Conservation (phyloP, 805 yeast genomes). For the Candida peoriensis region DNA sequence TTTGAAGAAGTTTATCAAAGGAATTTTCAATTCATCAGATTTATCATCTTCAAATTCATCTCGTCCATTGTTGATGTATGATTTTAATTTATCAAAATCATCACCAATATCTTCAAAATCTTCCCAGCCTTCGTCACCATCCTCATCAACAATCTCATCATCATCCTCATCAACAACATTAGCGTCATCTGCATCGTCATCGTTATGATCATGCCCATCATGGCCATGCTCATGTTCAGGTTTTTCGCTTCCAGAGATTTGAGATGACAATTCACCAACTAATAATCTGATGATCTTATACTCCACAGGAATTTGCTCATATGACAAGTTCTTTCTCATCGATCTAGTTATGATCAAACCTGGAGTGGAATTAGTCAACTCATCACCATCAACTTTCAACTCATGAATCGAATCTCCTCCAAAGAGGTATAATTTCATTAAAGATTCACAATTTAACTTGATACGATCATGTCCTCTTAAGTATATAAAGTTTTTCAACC, state of each 20-base stretch:
- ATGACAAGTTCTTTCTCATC: slow-evolving; percentile 59
- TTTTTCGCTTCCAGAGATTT: slow-evolving; percentile 26
- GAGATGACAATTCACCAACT: slow-evolving; percentile 63
- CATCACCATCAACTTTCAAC: slow-evolving; percentile 72
- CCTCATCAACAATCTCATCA: slow-evolving; percentile 66
- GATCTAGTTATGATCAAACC: slow-evolving; percentile 82
- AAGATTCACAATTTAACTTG: slow-evolving; percentile 58
- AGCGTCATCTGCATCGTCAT: slow-evolving; percentile 54
- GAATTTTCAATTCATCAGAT: slow-evolving; percentile 27
- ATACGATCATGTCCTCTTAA: slow-evolving; percentile 72
- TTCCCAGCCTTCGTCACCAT: slow-evolving; percentile 67
- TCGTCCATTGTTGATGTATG: slow-evolving; percentile 48
- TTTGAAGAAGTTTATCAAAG: slow-evolving; percentile 47
- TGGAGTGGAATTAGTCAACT: slow-evolving; percentile 48
- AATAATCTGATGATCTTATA: slow-evolving; percentile 70
- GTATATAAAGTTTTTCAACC: slow-evolving; percentile 80
- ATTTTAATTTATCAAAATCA: slow-evolving; percentile 55
- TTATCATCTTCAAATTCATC: slow-evolving; percentile 20
- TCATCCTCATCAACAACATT: slow-evolving; percentile 39
- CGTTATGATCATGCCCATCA: slow-evolving; percentile 57
- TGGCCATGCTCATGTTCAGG: slow-evolving; percentile 5
- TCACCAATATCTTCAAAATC: slow-evolving; percentile 67
- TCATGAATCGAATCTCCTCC: slow-evolving; percentile 43
- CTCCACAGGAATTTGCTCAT: slow-evolving; percentile 61
- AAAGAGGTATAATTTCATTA: slow-evolving; percentile 60